These are phyloP conservation scores for Antrodiella citrinella DNA, from an alignment of 768 basidiomycete genomes.

Conservation along the genomic window DNA sequence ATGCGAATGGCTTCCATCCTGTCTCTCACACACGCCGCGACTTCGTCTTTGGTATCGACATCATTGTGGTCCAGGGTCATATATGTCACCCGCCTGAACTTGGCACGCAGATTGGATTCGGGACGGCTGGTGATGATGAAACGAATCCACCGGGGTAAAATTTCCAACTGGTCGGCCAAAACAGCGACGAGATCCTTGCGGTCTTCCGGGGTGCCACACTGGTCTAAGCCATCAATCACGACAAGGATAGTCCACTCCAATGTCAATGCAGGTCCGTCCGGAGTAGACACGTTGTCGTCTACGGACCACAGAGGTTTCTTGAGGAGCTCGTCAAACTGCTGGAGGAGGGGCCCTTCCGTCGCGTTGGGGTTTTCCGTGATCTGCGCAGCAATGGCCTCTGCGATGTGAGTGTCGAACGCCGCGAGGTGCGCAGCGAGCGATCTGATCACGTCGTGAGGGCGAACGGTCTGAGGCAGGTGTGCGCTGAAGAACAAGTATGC, in stretches of 20 bases:
- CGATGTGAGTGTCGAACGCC: not conserved
- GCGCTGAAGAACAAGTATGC: not conserved
- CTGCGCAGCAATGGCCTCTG: not conserved
- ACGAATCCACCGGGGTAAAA: not conserved
- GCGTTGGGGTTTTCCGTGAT: not conserved
- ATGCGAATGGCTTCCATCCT: not conserved
- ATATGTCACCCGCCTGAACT: not conserved
- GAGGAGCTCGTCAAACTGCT: conserved; percentile 3
- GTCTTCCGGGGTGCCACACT: conserved; percentile 11
- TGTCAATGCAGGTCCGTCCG: not conserved
- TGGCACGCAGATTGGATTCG: not conserved
- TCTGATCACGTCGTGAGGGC: not conserved
- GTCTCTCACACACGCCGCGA: not conserved
- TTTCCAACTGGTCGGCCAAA: not conserved
- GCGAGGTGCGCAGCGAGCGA: not conserved
- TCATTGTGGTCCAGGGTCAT: not conserved
- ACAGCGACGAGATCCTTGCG: conserved; percentile 4
- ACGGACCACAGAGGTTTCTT: not conserved
- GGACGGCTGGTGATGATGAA: not conserved
- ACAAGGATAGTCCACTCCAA: conserved; percentile 3
- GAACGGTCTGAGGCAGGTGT: not conserved
- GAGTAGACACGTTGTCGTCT: not conserved
- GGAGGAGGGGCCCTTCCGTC: not conserved
- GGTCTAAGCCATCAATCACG: conserved; percentile 11
- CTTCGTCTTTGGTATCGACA: not conserved